Evolutionary conservation across 164 flowering plant genomes (phyloP).

Genomic region (Annona cherimola): DNA sequence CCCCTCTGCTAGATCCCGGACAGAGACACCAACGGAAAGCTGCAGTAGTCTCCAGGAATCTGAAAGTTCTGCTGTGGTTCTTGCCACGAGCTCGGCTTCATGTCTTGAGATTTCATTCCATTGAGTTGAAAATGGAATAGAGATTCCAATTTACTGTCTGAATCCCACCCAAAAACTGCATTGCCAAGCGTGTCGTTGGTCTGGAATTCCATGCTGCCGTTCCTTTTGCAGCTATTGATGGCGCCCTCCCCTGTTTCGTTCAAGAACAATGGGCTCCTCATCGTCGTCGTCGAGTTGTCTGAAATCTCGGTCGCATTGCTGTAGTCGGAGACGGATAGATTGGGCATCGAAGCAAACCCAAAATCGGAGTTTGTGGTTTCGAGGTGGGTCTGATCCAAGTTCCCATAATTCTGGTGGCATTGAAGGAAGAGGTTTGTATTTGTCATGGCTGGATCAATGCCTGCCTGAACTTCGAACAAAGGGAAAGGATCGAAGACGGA

Average conservation of each 20-base stretch:
- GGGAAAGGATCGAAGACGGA: constrained; percentile 31
- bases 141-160: constrained; percentile 33
- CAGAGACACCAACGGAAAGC: constrained; percentile 39
- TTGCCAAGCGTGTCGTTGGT: constrained; percentile 31
- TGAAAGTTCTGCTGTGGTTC: constrained; percentile 28
- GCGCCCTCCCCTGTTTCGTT: constrained; percentile 40
- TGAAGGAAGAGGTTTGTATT: constrained; percentile 15
- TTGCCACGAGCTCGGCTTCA: constrained; percentile 35
- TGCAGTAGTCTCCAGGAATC: constrained; percentile 37
- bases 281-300: constrained; percentile 38
- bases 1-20: constrained; percentile 37
- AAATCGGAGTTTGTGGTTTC: constrained; percentile 22
- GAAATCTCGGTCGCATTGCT: constrained; percentile 34
- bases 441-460: constrained; percentile 11
- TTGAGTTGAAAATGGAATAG: constrained; percentile 40
- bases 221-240: constrained; percentile 43
- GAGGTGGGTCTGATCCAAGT: constrained; percentile 20
- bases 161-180: constrained; percentile 36
- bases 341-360: constrained; percentile 38
- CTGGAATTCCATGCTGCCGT: constrained; percentile 25
- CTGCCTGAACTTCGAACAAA: constrained; percentile 23
- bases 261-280: constrained; percentile 21
- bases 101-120: constrained; percentile 40
- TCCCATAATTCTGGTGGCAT: constrained; percentile 15
- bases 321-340: constrained; percentile 35